Evolutionary conservation across 306 rosid genomes (phyloP), one percentile per base, ranked within the genome.

Genomic region (Boehmeria nivea): DNA sequence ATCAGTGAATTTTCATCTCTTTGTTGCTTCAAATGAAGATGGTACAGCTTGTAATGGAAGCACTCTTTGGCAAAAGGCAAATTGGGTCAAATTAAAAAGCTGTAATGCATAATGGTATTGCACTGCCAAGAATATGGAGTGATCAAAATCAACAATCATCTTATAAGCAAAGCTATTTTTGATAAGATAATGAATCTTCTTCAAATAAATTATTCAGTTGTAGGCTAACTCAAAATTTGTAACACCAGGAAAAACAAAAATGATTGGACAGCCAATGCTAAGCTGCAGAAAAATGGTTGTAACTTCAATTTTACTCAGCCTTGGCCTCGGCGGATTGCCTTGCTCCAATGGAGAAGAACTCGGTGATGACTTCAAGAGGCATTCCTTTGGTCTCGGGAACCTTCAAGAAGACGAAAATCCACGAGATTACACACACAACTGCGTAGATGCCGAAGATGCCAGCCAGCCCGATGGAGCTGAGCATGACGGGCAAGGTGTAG

Each of bases 361-460:
- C 75, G 9, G 72, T 57, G 58, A 74, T 74, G 40, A 74, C 75
- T 38, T 74, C 79, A 11, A 74, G 62, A 15, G 79, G 79, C 75
- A 74, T 74, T 10, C 79, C 75, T 37, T 68, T 74, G 27, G 79
- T 74, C 57, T 74, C 79, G 0, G 79, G 79, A 19, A 74, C 75
- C 43, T 68, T 68, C 31, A 74, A 38, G 63, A 43, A 74, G 24
- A 74, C 75, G 14, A 74, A 74, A 23, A 74, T 48, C 75, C 75
- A 69, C 12, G 79, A 74, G 56, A 68, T 8, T 23, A 63, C 7
- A 45, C 79, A 74, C 28, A 74, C 58, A 15, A 53, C 49, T n/a
- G 71, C 79, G 42, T 68, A 74, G 48, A 65, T 60, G 19, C 71
- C 75, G 12, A 74, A 74, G 45, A 74, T 66, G 9, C 75, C 79